Evolutionary conservation across 1,139 yeast genomes (phyloP), one percentile per base, ranked within the genome.

Genomic region (Spathaspora sp.): DNA sequence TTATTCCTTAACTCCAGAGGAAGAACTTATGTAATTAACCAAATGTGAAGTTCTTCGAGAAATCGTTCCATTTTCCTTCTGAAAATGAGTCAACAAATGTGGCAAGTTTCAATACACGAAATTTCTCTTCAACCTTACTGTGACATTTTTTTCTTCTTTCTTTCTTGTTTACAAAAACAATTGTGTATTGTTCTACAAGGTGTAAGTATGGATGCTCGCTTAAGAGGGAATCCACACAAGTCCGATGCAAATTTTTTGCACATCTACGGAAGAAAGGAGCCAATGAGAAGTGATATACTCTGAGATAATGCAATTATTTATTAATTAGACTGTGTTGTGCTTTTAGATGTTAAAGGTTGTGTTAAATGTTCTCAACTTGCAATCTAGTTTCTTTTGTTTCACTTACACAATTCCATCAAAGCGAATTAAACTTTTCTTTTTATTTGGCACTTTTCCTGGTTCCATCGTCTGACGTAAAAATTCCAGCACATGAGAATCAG

Each of bases 101-200:
- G n/a, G n/a, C n/a, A 4, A 20, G 23, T 20, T 26, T 26, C n/a
- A n/a, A 31, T 6, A 13, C 36, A 31, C 18, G 10, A 31, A 31
- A 31, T 31, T 31, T 7, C 36, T 31, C 36, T 31, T 31, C 36
- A 31, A 31, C 36, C 36, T 31, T 31, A 31, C 36, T 31, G n/a
- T 11, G 29, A 3, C 10, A 26, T 31, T 31, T 31, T 9, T 15
- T 31, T 31, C n/a, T n/a, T 13, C 15, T 13, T 29, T n/a, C 34
- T 7, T 4, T 31, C 7, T 15, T 31, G 11, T 10, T 15, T 29
- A 13, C 15, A 31, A 13, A 31, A 13, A 31, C 15, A 13, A 31
- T 31, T 31, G 36, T 13, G 36, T 15, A 31, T 13, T 31, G 18
- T 31, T 15, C 36, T 31, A 31, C 9, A 13, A 9, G 6, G 8